Evolutionary conservation across 2,329 filamentous ascomycete genomes (phyloP), one percentile per base, ranked within the genome.

Genomic region (Fusarium sp.): DNA sequence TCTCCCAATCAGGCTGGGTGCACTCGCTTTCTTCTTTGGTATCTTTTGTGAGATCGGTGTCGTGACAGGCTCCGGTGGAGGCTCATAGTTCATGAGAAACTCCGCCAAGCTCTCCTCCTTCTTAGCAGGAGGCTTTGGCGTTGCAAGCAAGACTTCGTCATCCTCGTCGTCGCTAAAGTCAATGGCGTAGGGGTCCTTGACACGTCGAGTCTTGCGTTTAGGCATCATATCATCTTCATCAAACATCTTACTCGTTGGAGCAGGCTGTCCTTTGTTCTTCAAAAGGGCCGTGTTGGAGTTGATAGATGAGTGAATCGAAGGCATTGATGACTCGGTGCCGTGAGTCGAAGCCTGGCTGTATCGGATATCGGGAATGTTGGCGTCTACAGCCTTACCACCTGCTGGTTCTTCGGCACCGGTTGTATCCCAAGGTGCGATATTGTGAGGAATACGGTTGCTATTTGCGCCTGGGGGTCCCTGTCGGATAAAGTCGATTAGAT

Each of bases 401-500:
- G 77, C 75, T 83, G 94, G 87, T 72, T 96, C 93, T 76, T 97
- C 94, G 17, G 94, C 95, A 80, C 97, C 95, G 87, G 95, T 93
- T 0, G 94, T 96, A 41, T 89, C 91, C 61, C 94, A 97, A 3
- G 95, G 94, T 15, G 95, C 94, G 18, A 96, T 91, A n/a, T 89
- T 90, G 24, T 93, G 91, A 47, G 94, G 93, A 70, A 97, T 96
- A 31, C 94, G 91, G 71, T 89, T 89, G 48, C 86, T 87, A 39
- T 85, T 84, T 49, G 84, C 80, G 69, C 85, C 88, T 0, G 93
- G 92, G 7, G 95, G 95, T 2, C 95, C 96, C 80, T 94, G 92
- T 51, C 95, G 92, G 74, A 99, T 97, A 81, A 99, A 98, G 80
- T 98, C 95, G 74, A 98, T 98, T 66, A 99, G 85, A 69, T 98